These are phyloP conservation scores for Wickerhamomyces queroliae DNA, from an alignment of 805 yeast species.

Conservation along the genomic window DNA sequence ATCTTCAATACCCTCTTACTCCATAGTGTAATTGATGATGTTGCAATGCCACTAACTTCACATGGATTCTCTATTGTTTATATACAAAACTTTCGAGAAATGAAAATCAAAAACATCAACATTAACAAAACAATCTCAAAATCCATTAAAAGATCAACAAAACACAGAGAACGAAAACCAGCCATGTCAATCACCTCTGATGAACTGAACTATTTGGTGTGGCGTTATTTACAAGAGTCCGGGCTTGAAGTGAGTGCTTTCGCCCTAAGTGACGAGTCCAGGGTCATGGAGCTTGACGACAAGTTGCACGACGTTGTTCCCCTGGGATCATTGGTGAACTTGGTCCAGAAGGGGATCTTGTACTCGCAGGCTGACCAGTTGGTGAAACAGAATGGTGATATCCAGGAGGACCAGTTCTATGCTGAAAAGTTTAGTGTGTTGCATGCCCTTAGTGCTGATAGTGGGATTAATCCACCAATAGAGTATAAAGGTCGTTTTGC, in stretches of 20 bases:
- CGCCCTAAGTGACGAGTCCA: slow-evolving; percentile 73
- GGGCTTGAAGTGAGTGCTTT: slow-evolving; percentile 72
- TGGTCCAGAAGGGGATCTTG: slow-evolving; percentile 82
- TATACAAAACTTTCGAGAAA: too few relatives aligned
- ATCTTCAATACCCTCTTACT: too few relatives aligned
- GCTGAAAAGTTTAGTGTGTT: slow-evolving; percentile 42
- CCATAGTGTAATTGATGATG: too few relatives aligned
- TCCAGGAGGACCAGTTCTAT: slow-evolving; percentile 19
- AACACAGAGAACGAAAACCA: neutral
- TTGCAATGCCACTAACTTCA: too few relatives aligned
- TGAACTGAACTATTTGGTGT: slow-evolving; percentile 84
- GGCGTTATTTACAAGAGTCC: slow-evolving; percentile 88
- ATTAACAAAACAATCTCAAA: too few relatives aligned
- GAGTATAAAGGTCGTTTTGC: slow-evolving; percentile 27
- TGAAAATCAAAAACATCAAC: too few relatives aligned
- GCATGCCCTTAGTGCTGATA: slow-evolving; percentile 44
- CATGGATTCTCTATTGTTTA: too few relatives aligned
- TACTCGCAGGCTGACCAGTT: slow-evolving; percentile 66
- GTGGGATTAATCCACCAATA: slow-evolving; percentile 24
- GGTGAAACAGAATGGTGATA: slow-evolving; percentile 31
- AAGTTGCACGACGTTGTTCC: slow-evolving; percentile 48
- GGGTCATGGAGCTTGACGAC: slow-evolving; percentile 51
- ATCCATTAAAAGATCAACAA: too few relatives aligned
- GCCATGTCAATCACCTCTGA: slow-evolving; percentile 74
- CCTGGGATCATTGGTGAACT: slow-evolving; percentile 74